Base-by-base conservation (phyloP, 2,329 filamentous ascomycete species). In the Colletotrichum kahawae region DNA sequence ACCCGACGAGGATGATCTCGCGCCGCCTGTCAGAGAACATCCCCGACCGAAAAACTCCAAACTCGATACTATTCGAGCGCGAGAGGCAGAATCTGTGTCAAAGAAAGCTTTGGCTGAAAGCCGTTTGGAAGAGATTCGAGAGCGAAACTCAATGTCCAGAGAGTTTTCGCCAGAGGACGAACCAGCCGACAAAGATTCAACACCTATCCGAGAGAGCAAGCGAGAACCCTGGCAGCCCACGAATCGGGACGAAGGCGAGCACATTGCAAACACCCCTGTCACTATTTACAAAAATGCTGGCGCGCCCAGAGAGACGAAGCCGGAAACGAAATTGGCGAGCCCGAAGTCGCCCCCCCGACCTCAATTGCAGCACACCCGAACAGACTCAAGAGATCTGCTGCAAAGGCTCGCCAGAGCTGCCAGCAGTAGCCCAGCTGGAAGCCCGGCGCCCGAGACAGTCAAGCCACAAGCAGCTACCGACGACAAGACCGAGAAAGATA, bases 41-140 rank as follows among this genome's bases (percentile, higher is more conserved):
- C 31, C 51, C 1, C 29, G 24, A 24, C 43, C 34, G 2, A 82
- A 79, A 69, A 89, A 87, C 76, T 86, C 84, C n/a, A 87, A 87
- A 65, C 78, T 90, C 10, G 88, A 90, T 57, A 87, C 89, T 31
- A 86, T 91, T 60, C 82, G 84, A 48, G 82, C 84, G 59, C 82
- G 84, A 27, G 88, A 90, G 78, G 82, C 82, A 62, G 83, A 86
- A 34, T 85, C 84, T 4, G 78, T 88, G 31, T 88, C 90, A 7
- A 87, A 82, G 70, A 84, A 87, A 67, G 86, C 86, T 2, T 80
- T 89, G 18, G 87, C 89, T n/a, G 85, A 85, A 8, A 86, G 87
- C 68, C 85, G 86, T 36, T 81, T 92, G 4, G 89, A 88, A 38
- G 89, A 90, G 79, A 90, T 90, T 70, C 84, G 87, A 51, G 87